These are phyloP conservation scores for Boletus semigastroideus DNA, from an alignment of 1,284 basidiomycete species.

Conservation along the genomic window DNA sequence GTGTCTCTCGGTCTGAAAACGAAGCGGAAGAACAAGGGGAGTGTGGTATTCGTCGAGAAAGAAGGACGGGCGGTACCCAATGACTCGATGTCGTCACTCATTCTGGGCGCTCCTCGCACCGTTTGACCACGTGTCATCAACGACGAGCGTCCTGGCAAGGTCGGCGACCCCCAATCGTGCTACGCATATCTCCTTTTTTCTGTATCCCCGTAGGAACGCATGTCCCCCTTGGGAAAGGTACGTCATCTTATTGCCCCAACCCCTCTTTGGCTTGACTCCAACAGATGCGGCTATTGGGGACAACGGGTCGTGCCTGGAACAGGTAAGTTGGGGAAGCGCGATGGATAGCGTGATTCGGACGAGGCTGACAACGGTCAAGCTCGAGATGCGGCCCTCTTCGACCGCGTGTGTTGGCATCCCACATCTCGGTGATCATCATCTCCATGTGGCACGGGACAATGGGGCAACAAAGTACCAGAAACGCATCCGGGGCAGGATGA, in stretches of 20 bases:
- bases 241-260: constrained; percentile 9
- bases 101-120: too few relatives aligned
- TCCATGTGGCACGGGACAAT: too few relatives aligned
- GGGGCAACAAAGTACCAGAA: not conserved
- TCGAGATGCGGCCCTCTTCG: constrained; percentile 1
- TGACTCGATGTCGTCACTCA: too few relatives aligned
- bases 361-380: not conserved
- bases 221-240: not conserved
- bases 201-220: constrained; percentile 9
- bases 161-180: not conserved
- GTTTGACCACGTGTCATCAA: too few relatives aligned
- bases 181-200: not conserved
- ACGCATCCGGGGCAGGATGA: not conserved
- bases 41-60: too few relatives aligned
- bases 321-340: constrained; percentile 1
- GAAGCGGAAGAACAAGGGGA: too few relatives aligned
- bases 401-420: not conserved
- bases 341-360: constrained; percentile 6
- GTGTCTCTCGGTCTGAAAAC: too few relatives aligned
- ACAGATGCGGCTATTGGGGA: not conserved
- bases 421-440: not conserved
- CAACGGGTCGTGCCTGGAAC: not conserved
- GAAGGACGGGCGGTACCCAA: too few relatives aligned
- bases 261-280: not conserved
- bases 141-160: not conserved